These are phyloP conservation scores for Suillus alpinus DNA, from an alignment of 768 basidiomycete genomes.

Conservation along the genomic window DNA sequence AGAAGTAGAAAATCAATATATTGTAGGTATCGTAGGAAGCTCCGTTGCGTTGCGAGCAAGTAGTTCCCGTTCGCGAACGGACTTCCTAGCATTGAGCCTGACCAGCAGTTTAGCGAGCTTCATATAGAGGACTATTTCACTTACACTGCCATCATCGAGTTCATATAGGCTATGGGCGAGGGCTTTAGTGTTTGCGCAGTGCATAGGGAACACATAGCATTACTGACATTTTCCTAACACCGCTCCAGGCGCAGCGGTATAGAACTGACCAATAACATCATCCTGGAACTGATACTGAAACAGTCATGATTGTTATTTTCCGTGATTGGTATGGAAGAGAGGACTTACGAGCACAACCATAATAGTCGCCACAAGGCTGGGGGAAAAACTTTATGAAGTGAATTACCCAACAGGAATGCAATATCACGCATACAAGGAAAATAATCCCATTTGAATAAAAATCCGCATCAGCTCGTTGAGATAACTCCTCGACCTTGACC, in stretches of 20 bases:
- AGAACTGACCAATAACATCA: background rate
- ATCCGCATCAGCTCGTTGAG: conserved; percentile 10
- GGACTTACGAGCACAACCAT: conserved; percentile 13
- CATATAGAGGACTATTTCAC: background rate
- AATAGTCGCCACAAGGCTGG: conserved; percentile 7
- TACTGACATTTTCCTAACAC: conserved; percentile 19
- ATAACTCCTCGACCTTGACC: conserved; percentile 1
- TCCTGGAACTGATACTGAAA: conserved; percentile 18
- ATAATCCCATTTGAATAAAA: conserved; percentile 20
- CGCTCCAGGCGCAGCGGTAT: conserved; percentile 11
- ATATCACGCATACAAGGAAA: conserved; percentile 14
- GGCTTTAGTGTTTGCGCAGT: background rate
- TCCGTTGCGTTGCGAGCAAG: conserved; percentile 1
- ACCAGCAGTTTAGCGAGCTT: background rate
- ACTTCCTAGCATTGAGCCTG: conserved; percentile 10
- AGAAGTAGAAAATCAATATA: background rate
- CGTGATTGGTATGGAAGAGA: no score
- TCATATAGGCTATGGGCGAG: conserved; percentile 15
- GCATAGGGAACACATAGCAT: background rate
- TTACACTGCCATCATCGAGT: conserved; percentile 25
- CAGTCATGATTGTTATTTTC: background rate
- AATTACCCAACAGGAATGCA: background rate
- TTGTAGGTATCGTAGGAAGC: conserved; percentile 17
- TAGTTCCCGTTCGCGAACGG: conserved; percentile 15
- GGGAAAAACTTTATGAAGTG: background rate